Evolutionary conservation across 2,329 filamentous ascomycete genomes (phyloP).

Genomic region (Colletotrichum cuscutae): DNA sequence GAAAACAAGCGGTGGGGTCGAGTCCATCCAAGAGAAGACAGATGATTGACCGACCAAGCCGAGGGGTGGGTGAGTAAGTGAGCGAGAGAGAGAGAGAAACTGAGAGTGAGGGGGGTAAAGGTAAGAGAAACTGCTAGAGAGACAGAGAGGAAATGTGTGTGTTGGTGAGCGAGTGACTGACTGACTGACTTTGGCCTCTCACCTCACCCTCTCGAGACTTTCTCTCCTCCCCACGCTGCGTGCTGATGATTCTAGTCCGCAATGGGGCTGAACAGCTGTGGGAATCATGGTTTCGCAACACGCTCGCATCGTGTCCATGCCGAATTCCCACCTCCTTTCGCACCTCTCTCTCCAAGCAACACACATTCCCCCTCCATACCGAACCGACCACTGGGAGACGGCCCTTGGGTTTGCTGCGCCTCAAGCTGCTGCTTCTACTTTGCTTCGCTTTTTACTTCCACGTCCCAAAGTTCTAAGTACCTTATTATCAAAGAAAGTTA

Average conservation of each 20-base stretch:
- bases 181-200: background rate
- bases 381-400: background rate
- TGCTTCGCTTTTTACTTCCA: background rate
- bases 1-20: slow-evolving; percentile 1
- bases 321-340: background rate
- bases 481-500: no score
- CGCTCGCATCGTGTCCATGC: background rate
- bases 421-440: slow-evolving; percentile 6
- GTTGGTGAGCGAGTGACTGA: background rate
- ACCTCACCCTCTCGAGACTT: slow-evolving; percentile 7
- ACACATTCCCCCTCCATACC: background rate
- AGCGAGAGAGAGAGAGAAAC: slow-evolving; percentile 9
- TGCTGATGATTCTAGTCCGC: background rate
- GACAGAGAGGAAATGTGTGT: background rate
- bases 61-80: background rate
- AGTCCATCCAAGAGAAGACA: background rate
- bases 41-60: background rate
- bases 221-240: slow-evolving; percentile 5
- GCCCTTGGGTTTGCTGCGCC: slow-evolving; percentile 17
- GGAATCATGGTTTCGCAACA: background rate
- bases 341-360: background rate
- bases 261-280: background rate
- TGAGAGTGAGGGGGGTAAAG: background rate
- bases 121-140: background rate
- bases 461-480: slow-evolving; percentile 4